Evolutionary conservation across 495 filamentous ascomycete species (phyloP).

Genomic region (Extremus antarcticus): DNA sequence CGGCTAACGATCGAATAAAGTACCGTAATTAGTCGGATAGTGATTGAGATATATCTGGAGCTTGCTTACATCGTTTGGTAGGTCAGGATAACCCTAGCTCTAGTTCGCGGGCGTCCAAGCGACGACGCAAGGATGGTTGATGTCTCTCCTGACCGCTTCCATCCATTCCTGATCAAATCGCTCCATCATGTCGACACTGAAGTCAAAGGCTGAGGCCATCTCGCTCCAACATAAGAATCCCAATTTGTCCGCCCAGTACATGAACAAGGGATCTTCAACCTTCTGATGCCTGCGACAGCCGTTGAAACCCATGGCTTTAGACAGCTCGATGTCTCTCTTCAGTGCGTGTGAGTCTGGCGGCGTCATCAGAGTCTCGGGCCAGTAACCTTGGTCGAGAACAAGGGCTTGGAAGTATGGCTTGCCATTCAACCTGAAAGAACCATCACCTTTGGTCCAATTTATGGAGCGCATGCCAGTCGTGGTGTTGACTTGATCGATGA

Average conservation of each 20-base stretch:
- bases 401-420: conserved; percentile 22
- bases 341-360: conserved; percentile 16
- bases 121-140: conserved; percentile 51
- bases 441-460: conserved; percentile 18
- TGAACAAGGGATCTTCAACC: conserved; percentile 28
- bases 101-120: conserved; percentile 54
- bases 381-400: conserved; percentile 25
- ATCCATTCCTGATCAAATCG: conserved; percentile 47
- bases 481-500: conserved; percentile 21
- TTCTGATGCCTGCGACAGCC: conserved; percentile 27
- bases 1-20: neutral
- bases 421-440: conserved; percentile 19
- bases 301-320: conserved; percentile 24
- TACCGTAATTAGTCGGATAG: neutral
- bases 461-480: conserved; percentile 24
- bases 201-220: conserved; percentile 34
- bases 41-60: too few species aligned
- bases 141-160: conserved; percentile 45
- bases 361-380: conserved; percentile 23
- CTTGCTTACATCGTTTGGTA: conserved; percentile 33
- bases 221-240: conserved; percentile 30
- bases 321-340: conserved; percentile 17
- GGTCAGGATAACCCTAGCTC: conserved; percentile 46
- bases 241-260: conserved; percentile 28
- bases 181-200: conserved; percentile 40